Conservation (phyloP, 129 eudicot genomes). For the Lonicera japonica region DNA sequence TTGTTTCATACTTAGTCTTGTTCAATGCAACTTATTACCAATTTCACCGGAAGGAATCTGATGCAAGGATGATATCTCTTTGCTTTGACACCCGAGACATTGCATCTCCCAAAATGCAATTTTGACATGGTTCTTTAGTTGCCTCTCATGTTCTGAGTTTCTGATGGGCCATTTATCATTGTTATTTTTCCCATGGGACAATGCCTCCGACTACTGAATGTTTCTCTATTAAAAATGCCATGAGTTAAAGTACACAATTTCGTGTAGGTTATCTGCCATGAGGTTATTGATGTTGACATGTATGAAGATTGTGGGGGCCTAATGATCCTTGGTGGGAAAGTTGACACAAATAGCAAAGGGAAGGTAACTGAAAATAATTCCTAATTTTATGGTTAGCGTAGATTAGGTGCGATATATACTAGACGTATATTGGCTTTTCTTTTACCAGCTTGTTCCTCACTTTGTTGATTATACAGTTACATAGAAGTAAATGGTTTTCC, state of each 20-base stretch:
- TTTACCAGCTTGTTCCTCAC: neutral
- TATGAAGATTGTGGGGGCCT: conserved; percentile 52
- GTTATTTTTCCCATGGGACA: neutral
- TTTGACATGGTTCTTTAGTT: neutral
- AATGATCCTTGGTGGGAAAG: conserved; percentile 25
- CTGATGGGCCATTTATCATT: neutral
- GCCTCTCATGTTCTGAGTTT: neutral
- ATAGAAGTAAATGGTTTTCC: too few species aligned
- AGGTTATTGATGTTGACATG: conserved; percentile 70
- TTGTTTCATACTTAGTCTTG: neutral
- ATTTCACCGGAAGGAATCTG: neutral
- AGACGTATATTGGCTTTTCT: neutral
- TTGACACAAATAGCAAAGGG: conserved; percentile 27
- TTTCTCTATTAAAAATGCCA: neutral
- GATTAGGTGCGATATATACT: neutral
- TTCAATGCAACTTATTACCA: neutral
- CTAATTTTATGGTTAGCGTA: neutral
- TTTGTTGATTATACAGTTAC: neutral
- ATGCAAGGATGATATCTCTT: neutral
- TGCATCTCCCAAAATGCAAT: neutral
- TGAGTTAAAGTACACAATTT: neutral
- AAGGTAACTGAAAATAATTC: conserved; percentile 26
- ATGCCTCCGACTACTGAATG: neutral
- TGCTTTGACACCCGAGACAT: too few species aligned
- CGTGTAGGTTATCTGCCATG: conserved; percentile 41